Evolutionary conservation across 306 rosid genomes (phyloP).

Genomic region (Hippophae gyantsensis): DNA sequence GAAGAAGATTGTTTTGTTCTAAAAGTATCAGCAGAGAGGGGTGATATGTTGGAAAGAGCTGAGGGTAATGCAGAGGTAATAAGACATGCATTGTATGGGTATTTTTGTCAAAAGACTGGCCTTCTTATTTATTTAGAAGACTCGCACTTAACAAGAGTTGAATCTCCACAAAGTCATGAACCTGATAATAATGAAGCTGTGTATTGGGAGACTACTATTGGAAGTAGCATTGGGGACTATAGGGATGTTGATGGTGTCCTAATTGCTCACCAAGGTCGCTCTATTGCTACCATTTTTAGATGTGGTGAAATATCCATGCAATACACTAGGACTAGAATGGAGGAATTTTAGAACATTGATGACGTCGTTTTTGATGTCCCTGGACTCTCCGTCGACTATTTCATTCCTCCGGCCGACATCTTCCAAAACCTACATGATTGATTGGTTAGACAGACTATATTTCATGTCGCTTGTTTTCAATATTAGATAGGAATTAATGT

Average conservation of each 20-base stretch:
- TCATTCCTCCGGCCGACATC: constrained; percentile 84
- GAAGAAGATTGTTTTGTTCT: constrained; percentile 72
- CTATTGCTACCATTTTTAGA: constrained; percentile 76
- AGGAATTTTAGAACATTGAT: constrained; percentile 82
- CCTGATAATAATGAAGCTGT: constrained; percentile 29
- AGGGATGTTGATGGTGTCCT: constrained; percentile 67
- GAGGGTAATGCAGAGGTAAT: constrained; percentile 90
- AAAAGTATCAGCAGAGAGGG: constrained; percentile 74
- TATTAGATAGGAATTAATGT: too few species aligned
- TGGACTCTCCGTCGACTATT: constrained; percentile 79
- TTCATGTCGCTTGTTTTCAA: too few species aligned
- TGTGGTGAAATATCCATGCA: constrained; percentile 72
- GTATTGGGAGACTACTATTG: constrained; percentile 95
- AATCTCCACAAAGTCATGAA: constrained; percentile 31
- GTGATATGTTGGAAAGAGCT: constrained; percentile 66
- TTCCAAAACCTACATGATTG: constrained; percentile 24
- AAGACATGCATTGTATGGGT: constrained; percentile 78
- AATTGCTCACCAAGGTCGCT: constrained; percentile 84
- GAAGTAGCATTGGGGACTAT: constrained; percentile 79
- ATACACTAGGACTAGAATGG: constrained; percentile 81
- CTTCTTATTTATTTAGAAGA: constrained; percentile 85
- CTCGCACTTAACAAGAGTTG: constrained; percentile 80
- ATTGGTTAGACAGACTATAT: too few species aligned
- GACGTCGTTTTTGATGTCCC: constrained; percentile 88
- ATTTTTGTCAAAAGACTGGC: constrained; percentile 90